Evolutionary conservation across 768 basidiomycete genomes (phyloP), one percentile per base, ranked within the genome.

Genomic region (Solioccasus polychromus): DNA sequence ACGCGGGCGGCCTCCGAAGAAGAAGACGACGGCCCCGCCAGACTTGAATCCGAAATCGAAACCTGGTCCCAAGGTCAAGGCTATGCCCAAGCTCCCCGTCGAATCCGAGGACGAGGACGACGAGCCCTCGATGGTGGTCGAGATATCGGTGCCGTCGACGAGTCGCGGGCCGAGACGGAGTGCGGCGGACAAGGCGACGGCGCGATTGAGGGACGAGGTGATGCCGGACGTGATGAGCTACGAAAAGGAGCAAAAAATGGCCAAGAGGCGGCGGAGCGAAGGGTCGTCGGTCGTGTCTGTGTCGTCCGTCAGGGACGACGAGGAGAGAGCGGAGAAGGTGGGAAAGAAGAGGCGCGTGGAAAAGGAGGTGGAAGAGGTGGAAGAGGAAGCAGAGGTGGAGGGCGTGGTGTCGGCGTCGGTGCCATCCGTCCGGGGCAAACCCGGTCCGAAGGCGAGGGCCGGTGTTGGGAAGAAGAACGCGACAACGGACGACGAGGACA

Each of bases 211-310:
- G 35, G 68, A 76, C 8, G 68, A 70, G 41, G 69, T 92, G 45
- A 91, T 92, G 82, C 89, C 89, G 0, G 90, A 92, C 53, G 72
- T 89, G 3, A 52, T 82, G 31, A 77, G 71, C 45, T 92, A 74
- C 56, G 79, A 90, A 60, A 76, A 77, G 54, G 83, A 92, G 68
- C 72, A 78, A 71, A 77, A 77, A 53, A 66, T 59, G 42, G 54
- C 48, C 30, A 67, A 67, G 56, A 60, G 61, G 35, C 49, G 58
- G 46, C 62, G 65, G 25, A 58, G 60, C 38, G 46, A 60, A 59
- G 64, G 64, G 52, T 66, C 66, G 60, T 54, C 53, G 1, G 28
- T 50, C 5, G 22, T 34, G 8, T 45, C 50, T 15, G 10, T 35
- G n/a, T 24, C 38, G 28, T 50, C 23, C 4, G 48, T 42, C 7